These are phyloP conservation scores for Garcia nutans DNA, from an alignment of 345 rosid genomes.

Conservation along the genomic window DNA sequence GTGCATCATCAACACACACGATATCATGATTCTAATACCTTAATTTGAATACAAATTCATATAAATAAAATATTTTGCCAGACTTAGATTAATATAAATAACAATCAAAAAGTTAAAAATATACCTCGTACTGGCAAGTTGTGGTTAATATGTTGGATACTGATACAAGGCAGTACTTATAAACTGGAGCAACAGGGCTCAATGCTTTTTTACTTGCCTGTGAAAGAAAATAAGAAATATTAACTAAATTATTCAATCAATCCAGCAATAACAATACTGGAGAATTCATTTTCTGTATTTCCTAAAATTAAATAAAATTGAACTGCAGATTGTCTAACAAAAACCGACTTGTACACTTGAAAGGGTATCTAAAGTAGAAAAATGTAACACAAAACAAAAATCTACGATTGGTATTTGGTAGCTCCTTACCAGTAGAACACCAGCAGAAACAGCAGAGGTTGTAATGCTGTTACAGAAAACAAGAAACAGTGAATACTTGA, in stretches of 20 bases:
- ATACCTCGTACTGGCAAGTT: slow-evolving; percentile 95
- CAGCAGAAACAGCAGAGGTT: slow-evolving; percentile 87
- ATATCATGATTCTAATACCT: not conserved
- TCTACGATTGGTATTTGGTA: not conserved
- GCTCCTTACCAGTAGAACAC: slow-evolving; percentile 53
- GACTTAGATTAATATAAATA: not conserved
- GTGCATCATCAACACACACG: not conserved
- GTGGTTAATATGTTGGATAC: slow-evolving; percentile 80
- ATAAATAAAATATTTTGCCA: too few species aligned
- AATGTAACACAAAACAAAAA: too few species aligned
- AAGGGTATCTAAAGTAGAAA: too few species aligned
- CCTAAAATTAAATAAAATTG: not conserved
- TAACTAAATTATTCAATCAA: not conserved
- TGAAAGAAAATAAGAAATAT: slow-evolving; percentile 9
- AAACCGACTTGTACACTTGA: too few species aligned
- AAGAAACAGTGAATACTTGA: slow-evolving; percentile 79
- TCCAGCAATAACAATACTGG: not conserved
- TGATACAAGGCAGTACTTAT: slow-evolving; percentile 77
- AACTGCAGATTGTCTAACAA: not conserved
- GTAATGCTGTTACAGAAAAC: slow-evolving; percentile 91
- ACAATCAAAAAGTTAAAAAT: not conserved
- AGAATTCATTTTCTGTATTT: too few species aligned
- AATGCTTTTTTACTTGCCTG: slow-evolving; percentile 80
- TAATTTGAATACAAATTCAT: not conserved
- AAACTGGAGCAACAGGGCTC: slow-evolving; percentile 90